Percentiles rank a stretch among this genome's conserved stretches.
Conservation (phyloP, 2,329 filamentous ascomycete species). For the Lasiodiplodia citricola region DNA sequence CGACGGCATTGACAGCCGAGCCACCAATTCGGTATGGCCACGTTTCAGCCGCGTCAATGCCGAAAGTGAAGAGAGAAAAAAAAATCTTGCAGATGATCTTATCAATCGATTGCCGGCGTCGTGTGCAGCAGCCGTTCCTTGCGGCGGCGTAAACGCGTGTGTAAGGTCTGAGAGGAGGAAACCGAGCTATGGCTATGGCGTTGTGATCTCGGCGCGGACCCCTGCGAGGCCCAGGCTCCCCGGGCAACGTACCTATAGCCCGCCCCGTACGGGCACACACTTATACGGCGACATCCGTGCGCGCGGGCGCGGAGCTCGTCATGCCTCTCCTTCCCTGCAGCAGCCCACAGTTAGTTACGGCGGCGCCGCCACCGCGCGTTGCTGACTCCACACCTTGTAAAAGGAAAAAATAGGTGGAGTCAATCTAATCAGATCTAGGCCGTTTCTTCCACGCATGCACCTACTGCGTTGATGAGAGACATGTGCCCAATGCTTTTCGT, state of each 20-base stretch:
- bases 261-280: background rate
- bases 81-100: background rate
- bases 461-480: background rate
- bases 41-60: constrained; percentile 5
- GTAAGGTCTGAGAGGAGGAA: background rate
- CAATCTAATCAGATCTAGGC: constrained; percentile 4
- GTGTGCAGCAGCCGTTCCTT: background rate
- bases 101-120: background rate
- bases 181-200: background rate
- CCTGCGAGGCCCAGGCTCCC: background rate
- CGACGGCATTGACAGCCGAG: background rate
- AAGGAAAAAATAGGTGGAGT: background rate
- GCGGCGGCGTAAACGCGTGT: background rate
- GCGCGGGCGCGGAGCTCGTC: no score
- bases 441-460: background rate
- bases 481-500: background rate
- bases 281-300: background rate
- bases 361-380: background rate
- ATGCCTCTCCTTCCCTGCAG: background rate
- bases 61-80: background rate
- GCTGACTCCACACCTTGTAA: background rate
- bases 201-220: background rate
- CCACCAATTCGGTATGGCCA: background rate
- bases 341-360: background rate
- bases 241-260: background rate